These are phyloP conservation scores for Penicillium psychrofluorescens DNA, from an alignment of 495 filamentous ascomycete species.

Conservation along the genomic window DNA sequence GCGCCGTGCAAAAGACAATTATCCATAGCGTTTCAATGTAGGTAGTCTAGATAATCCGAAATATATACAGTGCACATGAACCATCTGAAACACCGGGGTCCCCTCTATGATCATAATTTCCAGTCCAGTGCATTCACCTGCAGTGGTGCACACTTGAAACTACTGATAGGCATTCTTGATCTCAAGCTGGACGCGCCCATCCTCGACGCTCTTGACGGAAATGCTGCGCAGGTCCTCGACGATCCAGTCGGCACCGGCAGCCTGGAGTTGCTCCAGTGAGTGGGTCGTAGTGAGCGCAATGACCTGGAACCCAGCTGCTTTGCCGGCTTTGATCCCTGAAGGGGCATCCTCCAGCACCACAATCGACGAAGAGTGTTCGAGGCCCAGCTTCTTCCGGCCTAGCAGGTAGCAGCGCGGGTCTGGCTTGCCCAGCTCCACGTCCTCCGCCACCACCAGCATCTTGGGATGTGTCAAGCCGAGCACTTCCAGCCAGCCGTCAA, in stretches of 20 bases:
- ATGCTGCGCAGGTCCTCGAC: constrained; percentile 73
- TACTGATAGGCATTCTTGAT: constrained; percentile 39
- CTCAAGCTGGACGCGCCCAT: constrained; percentile 50
- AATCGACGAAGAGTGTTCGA: constrained; percentile 47
- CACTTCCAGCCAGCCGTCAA: constrained; percentile 79
- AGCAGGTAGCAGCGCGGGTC: constrained; percentile 74
- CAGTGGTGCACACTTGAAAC: background rate
- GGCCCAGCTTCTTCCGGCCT: constrained; percentile 55
- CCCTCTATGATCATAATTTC: too few species aligned
- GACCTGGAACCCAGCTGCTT: constrained; percentile 83
- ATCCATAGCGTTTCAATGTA: too few species aligned
- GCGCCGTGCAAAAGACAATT: too few species aligned
- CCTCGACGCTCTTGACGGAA: constrained; percentile 42
- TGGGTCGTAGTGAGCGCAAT: constrained; percentile 85
- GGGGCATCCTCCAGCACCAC: constrained; percentile 91
- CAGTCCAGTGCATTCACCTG: too few species aligned
- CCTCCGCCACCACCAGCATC: constrained; percentile 77
- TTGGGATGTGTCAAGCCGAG: constrained; percentile 66
- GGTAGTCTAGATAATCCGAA: too few species aligned
- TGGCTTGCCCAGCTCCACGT: constrained; percentile 81
- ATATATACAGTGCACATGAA: too few species aligned
- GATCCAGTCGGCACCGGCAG: constrained; percentile 80
- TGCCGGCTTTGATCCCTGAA: constrained; percentile 82
- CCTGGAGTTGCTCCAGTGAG: constrained; percentile 57
- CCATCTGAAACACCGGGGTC: too few species aligned